A percentile compares a stretch with the other conserved stretches of the same genome.
Conservation (phyloP, 768 basidiomycete genomes). For the Suillus americanus region DNA sequence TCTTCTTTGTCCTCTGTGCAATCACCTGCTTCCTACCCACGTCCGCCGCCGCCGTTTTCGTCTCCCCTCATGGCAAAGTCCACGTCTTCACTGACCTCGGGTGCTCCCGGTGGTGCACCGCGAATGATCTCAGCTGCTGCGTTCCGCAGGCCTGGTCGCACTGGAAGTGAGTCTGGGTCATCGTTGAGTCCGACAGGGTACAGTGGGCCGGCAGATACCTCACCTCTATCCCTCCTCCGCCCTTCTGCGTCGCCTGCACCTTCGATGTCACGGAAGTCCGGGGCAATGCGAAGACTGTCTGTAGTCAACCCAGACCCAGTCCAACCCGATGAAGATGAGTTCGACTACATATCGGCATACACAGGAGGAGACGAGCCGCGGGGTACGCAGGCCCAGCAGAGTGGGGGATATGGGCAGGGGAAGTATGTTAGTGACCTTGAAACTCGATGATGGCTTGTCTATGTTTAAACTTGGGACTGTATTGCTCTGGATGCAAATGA, state of each 20-base stretch:
- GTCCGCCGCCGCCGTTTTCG: slow-evolving; percentile 33
- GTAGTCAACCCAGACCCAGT: slow-evolving; percentile 29
- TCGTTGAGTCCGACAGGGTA: slow-evolving; percentile 14
- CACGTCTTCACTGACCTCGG: slow-evolving; percentile 30
- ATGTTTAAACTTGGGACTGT: background rate
- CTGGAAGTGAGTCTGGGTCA: slow-evolving; percentile 10
- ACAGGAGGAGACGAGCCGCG: slow-evolving; percentile 21
- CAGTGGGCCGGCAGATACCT: slow-evolving; percentile 40
- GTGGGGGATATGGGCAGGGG: slow-evolving; percentile 40
- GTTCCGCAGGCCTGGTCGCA: slow-evolving; percentile 55
- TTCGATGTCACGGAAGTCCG: slow-evolving; percentile 12
- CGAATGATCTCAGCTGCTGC: slow-evolving; percentile 77
- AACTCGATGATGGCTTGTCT: background rate
- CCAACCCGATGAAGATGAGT: slow-evolving; percentile 39
- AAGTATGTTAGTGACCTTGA: slow-evolving; percentile 51
- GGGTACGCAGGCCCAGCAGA: slow-evolving; percentile 1
- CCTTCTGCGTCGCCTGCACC: slow-evolving; percentile 38
- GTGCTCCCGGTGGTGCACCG: slow-evolving; percentile 32
- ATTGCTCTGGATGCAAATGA: background rate
- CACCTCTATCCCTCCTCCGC: slow-evolving; percentile 49
- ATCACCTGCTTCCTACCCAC: slow-evolving; percentile 30
- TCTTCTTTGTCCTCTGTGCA: background rate
- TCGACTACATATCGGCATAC: slow-evolving; percentile 63
- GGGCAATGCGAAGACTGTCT: slow-evolving; percentile 22
- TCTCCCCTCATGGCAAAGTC: slow-evolving; percentile 32